These are phyloP conservation scores for Dujonia santamariae DNA, from an alignment of 1,139 yeast genomes.

Conservation along the genomic window DNA sequence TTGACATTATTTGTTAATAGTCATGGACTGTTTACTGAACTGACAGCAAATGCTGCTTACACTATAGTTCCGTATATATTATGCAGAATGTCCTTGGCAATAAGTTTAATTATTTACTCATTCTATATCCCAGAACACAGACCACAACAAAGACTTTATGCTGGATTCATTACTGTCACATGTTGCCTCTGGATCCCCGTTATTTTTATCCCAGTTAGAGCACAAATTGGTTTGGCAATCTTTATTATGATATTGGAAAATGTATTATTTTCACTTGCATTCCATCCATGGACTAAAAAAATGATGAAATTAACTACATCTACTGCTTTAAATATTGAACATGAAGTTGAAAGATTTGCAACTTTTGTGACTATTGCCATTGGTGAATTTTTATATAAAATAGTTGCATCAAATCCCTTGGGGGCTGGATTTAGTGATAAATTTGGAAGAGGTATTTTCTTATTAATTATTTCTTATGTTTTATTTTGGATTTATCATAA, in stretches of 20 bases:
- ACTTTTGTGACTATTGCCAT: constrained; percentile 63
- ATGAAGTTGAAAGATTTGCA: constrained; percentile 60
- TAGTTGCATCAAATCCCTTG: constrained; percentile 51
- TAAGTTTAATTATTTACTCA: constrained; percentile 42
- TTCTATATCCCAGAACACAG: constrained; percentile 53
- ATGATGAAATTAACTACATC: constrained; percentile 41
- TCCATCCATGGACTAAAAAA: constrained; percentile 49
- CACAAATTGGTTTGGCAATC: constrained; percentile 46
- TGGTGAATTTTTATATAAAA: constrained; percentile 60
- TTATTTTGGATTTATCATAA: constrained; percentile 55
- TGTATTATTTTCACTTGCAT: constrained; percentile 25
- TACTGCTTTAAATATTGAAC: constrained; percentile 65
- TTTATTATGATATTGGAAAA: constrained; percentile 44
- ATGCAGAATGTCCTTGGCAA: constrained; percentile 41
- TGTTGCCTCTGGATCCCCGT: constrained; percentile 45
- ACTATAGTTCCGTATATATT: constrained; percentile 47
- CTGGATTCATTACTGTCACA: constrained; percentile 28
- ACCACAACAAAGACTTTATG: constrained; percentile 46
- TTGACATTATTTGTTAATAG: constrained; percentile 54
- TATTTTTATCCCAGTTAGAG: constrained; percentile 42
- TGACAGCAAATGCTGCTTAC: constrained; percentile 36
- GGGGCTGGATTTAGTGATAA: constrained; percentile 45
- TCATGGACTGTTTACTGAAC: constrained; percentile 35
- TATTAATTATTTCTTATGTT: constrained; percentile 49
- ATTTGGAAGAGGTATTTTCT: constrained; percentile 47